phyloP scores from a whole-genome alignment of 345 rosid species.

The Ceriops tagal region DNA sequence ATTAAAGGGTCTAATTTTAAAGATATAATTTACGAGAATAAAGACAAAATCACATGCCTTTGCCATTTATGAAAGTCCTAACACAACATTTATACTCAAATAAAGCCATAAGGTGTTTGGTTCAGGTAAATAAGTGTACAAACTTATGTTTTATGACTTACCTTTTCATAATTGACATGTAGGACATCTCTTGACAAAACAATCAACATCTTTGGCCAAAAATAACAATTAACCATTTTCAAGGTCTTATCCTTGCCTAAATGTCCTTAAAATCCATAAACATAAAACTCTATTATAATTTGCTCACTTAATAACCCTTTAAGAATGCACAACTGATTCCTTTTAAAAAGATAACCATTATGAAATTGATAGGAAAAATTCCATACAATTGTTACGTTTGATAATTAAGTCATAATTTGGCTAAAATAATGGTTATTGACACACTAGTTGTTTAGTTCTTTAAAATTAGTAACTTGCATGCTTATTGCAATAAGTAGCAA shows the following conservation, averaged over 20 bases:
- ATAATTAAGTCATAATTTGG: background rate
- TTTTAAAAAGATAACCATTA: conserved; percentile 6
- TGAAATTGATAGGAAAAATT: background rate
- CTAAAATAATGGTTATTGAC: background rate
- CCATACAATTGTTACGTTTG: background rate
- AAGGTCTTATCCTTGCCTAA: background rate
- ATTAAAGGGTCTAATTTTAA: background rate
- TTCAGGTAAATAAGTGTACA: background rate
- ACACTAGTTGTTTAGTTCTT: conserved; percentile 7
- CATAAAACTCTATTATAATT: conserved; percentile 7
- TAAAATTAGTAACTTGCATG: conserved; percentile 3
- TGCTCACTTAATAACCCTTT: background rate
- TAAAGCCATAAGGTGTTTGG: background rate
- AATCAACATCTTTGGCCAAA: background rate
- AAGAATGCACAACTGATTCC: conserved; percentile 3
- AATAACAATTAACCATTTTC: background rate
- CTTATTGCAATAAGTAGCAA: background rate
- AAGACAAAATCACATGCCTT: background rate
- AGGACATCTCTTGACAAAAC: background rate
- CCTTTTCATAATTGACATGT: conserved; percentile 5
- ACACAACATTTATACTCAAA: background rate
- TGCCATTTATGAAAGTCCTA: background rate
- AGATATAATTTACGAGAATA: background rate
- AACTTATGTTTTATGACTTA: background rate
- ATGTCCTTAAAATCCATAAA: conserved; percentile 3